Evolutionary conservation across 208 protist species (phyloP).

Genomic region (Acanthamoeba healyi): DNA sequence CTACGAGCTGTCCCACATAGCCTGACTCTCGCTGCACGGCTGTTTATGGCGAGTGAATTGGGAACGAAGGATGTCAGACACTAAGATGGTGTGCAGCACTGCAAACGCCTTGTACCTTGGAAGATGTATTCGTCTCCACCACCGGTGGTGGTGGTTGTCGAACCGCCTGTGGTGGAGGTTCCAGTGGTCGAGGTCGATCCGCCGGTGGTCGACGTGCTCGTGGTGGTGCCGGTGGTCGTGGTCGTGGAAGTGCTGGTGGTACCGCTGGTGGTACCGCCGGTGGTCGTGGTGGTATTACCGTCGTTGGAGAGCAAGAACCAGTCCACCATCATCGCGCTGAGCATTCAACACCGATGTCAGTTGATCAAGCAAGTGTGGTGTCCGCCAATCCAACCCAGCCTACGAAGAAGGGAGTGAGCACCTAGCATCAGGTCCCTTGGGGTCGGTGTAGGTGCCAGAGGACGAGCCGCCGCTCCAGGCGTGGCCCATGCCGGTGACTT

Average conservation of each 20-base stretch:
- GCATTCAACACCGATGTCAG: not conserved
- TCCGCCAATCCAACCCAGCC: no score
- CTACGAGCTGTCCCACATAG: not conserved
- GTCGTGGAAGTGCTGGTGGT: slow-evolving; percentile 2
- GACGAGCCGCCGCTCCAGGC: slow-evolving; percentile 62
- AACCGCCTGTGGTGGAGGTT: not conserved
- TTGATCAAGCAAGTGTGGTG: no score
- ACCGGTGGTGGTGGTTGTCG: slow-evolving; percentile 7
- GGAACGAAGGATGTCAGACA: not conserved
- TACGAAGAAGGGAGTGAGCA: not conserved
- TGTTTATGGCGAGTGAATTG: not conserved
- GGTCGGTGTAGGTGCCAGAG: slow-evolving; percentile 60
- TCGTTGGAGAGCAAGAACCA: slow-evolving; percentile 9
- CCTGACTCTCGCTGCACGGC: slow-evolving; percentile 2
- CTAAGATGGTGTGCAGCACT: no score
- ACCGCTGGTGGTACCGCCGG: not conserved
- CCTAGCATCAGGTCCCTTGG: slow-evolving; percentile 47
- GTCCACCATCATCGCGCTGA: slow-evolving; percentile 30
- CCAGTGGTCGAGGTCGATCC: not conserved
- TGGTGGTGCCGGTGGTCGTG: not conserved
- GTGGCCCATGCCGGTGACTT: slow-evolving; percentile 65
- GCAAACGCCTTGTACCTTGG: not conserved
- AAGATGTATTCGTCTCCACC: not conserved
- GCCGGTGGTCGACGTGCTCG: slow-evolving; percentile 5
- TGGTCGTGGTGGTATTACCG: slow-evolving; percentile 11